phyloP scores from a whole-genome alignment of 2,329 filamentous ascomycete genomes.

The Cladosporium sp. region DNA sequence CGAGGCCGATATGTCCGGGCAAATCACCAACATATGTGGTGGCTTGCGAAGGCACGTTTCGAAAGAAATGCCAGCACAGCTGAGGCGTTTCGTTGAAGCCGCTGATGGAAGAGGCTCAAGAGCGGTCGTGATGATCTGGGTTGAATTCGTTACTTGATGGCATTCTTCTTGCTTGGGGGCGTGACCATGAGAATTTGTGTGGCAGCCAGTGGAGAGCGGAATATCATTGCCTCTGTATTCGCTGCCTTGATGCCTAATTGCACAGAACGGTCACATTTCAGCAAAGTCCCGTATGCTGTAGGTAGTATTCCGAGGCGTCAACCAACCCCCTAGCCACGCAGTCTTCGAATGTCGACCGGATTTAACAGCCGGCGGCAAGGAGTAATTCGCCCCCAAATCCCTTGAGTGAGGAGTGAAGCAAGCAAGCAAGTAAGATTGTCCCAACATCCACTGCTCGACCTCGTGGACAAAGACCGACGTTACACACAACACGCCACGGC shows the following conservation, averaged over 20 bases:
- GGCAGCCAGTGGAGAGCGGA: too few species aligned
- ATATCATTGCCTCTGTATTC: too few species aligned
- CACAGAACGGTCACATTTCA: too few species aligned
- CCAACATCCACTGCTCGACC: background rate
- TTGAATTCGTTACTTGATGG: background rate
- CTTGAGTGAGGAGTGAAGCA: too few species aligned
- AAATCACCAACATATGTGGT: background rate
- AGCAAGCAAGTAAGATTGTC: conserved; percentile 2
- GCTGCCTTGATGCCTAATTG: too few species aligned
- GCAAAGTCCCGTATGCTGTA: too few species aligned
- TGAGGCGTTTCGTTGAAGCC: background rate
- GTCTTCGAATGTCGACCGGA: too few species aligned
- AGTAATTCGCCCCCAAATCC: too few species aligned
- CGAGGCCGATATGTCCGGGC: background rate
- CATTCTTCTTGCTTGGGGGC: background rate
- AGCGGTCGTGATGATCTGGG: background rate
- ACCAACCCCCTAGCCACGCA: too few species aligned
- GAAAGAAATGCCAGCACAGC: background rate
- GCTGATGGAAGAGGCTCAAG: background rate
- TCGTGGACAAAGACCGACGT: conserved; percentile 2
- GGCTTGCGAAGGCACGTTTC: background rate
- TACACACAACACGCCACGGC: background rate
- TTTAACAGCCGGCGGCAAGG: too few species aligned
- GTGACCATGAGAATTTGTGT: background rate
- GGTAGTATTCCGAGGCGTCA: too few species aligned